Base-by-base conservation (phyloP, 2,329 filamentous ascomycete genomes). In the Fusarium sublunatum region DNA sequence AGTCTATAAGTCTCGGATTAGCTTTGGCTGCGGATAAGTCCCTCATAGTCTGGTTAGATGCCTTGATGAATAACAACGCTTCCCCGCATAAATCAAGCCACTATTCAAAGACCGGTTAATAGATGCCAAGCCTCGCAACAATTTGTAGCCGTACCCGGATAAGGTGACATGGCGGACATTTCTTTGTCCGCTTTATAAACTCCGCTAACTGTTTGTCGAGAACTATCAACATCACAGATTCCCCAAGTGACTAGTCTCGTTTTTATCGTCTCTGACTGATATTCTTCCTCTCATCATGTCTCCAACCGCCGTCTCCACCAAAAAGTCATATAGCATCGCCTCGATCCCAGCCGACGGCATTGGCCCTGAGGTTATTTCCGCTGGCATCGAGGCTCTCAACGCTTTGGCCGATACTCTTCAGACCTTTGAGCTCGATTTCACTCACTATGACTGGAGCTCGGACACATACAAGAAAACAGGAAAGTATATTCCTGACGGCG, bases 381-480 rank as follows among this genome's bases (percentile, higher is more conserved):
- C 85, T 3, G 82, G 85, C 4, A 84, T 90, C 8, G 78, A 82
- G 38, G 89, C 88, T 1, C 75, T 91, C 46, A 80, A 86, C 60
- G 80, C 81, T 12, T 73, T 89, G 1, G 77, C 80, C 5, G 71
- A 78, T 31, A 77, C 82, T 2, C 76, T 87, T 2, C 79, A 83
- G 35, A 81, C 82, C 0, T 91, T 91, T 73, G 77, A 82, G 8
- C 77, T 91, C 1, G 75, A 85, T 10, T 91, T 90, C 69, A 82
- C 81, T 38, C 77, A 87, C 64, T 88, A 84, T 66, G 86, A 89
- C 72, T 91, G 88, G 88, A 87, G 84, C 64, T 89, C 86, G 0
- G 84, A 87, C 13, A 86, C 82, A 0, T 91, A 88, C 75, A 88
- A 88, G 72, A 82, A 83, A 70, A 87, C 83, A 0, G 88, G 88